Evolutionary conservation across 73 alveolate genomes (phyloP), one percentile per base, ranked within the genome.

Genomic region (Diophrys appendiculata): DNA sequence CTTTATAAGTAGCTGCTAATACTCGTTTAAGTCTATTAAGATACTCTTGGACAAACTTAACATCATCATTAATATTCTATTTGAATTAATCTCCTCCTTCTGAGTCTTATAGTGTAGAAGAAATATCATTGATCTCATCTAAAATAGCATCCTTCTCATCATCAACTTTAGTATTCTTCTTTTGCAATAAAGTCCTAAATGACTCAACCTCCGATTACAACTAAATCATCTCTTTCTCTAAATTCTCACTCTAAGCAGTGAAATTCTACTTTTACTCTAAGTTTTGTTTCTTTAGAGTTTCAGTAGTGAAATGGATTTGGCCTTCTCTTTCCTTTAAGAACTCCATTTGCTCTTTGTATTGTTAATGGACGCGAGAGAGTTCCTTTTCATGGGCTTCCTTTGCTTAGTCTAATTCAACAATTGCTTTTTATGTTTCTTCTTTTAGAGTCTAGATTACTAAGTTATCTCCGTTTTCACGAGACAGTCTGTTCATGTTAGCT

Each of bases 1-100:
- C 30, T 70, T 70, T 70, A 23, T 70, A 70, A 30, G 78, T 70
- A 13, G 78, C 29, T 1, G 65, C 78, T 5, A 70, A 65, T 0
- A 70, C 78, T 31, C 60, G 5, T 18, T 43, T 43, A 11, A 43
- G 18, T 43, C 60, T 43, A 43, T 43, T 43, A 43, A 43, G 60
- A 18, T 43, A 43, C 5, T 43, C 60, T 43, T 43, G 60, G 18
- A 43, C 18, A 5, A 5, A 5, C 18, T 43, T 43, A 43, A 43
- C 60, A 11, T 43, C 60, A 11, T 43, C 5, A 43, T 43, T 5
- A 5, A 43, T 18, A 11, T 43, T 18, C 5, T 18, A 11, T 18
- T 43, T 43, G 60, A 43, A 43, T 43, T 43, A 18, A 11, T 43
- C 60, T 43, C 60, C 60, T 43, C 18, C n/a, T 18, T 43, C 60